These are phyloP conservation scores for Keqinozyma sinolaborantium DNA, from an alignment of 1,139 yeast species.

Conservation along the genomic window DNA sequence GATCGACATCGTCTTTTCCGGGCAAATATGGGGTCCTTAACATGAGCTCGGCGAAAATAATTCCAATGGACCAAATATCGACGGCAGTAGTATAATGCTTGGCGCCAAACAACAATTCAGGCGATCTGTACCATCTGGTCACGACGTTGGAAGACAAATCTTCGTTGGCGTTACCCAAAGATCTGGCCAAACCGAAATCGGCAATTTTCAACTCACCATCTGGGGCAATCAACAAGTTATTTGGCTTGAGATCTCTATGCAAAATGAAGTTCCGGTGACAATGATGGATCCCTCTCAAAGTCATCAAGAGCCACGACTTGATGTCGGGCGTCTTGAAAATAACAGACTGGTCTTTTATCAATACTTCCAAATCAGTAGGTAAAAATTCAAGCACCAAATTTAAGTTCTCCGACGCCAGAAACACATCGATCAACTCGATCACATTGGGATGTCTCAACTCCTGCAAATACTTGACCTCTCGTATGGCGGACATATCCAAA, in stretches of 20 bases:
- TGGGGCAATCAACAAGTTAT: slow-evolving; percentile 78
- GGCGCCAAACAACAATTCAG: slow-evolving; percentile 87
- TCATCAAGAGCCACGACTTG: slow-evolving; percentile 93
- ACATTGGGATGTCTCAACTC: slow-evolving; percentile 82
- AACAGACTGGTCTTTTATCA: slow-evolving; percentile 75
- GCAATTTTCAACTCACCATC: slow-evolving; percentile 87
- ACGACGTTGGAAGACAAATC: slow-evolving; percentile 90
- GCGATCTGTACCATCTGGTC: slow-evolving; percentile 96
- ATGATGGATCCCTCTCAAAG: slow-evolving; percentile 89
- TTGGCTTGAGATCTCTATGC: slow-evolving; percentile 87
- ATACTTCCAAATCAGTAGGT: slow-evolving; percentile 87
- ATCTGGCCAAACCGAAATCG: slow-evolving; percentile 94
- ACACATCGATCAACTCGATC: slow-evolving; percentile 85
- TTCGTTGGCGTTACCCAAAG: slow-evolving; percentile 75
- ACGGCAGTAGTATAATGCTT: slow-evolving; percentile 84
- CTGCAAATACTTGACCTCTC: slow-evolving; percentile 92
- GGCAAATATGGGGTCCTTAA: slow-evolving; percentile 91
- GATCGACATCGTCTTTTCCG: slow-evolving; percentile 87
- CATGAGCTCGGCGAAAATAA: slow-evolving; percentile 96
- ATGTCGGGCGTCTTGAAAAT: slow-evolving; percentile 85
- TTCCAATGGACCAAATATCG: slow-evolving; percentile 93
- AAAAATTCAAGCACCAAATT: slow-evolving; percentile 87
- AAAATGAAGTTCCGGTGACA: slow-evolving; percentile 88
- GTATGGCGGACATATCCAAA: slow-evolving; percentile 91
- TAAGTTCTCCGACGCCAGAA: slow-evolving; percentile 65